These are phyloP conservation scores for Phalaenopsis hybrid DNA, from an alignment of 116 monocot species.

Conservation along the genomic window DNA sequence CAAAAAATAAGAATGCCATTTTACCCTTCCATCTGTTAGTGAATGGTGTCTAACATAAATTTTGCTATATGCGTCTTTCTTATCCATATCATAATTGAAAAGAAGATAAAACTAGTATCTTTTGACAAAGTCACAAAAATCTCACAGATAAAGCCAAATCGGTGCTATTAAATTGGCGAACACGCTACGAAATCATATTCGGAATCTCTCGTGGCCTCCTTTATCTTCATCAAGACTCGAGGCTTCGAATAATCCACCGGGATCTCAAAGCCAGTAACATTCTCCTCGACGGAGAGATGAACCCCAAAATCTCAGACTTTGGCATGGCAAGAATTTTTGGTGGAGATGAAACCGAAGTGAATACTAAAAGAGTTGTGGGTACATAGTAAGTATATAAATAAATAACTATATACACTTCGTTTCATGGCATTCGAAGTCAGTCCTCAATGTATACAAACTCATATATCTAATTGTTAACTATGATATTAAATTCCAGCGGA, in stretches of 20 bases:
- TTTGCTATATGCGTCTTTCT: too few relatives aligned
- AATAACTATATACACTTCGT: neutral
- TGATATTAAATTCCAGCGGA: conserved; percentile 1
- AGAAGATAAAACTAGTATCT: neutral
- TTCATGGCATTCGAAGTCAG: too few relatives aligned
- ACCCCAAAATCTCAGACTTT: conserved; percentile 32
- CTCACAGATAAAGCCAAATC: neutral
- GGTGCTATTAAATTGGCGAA: conserved; percentile 16
- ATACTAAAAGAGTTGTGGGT: conserved; percentile 10
- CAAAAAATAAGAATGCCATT: too few relatives aligned
- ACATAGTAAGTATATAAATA: conserved; percentile 19
- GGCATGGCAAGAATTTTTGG: conserved; percentile 24
- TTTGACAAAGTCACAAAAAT: too few relatives aligned
- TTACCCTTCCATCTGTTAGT: too few relatives aligned
- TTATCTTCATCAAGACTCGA: conserved; percentile 33
- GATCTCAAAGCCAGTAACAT: conserved; percentile 36
- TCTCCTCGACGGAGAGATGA: conserved; percentile 20
- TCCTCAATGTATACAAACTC: neutral
- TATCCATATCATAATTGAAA: too few relatives aligned
- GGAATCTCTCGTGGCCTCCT: conserved; percentile 25
- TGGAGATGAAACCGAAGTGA: conserved; percentile 8
- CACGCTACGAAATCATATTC: conserved; percentile 17
- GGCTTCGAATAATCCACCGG: conserved; percentile 23
- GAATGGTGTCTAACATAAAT: too few relatives aligned
- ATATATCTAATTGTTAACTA: neutral